phyloP scores from a whole-genome alignment of 768 basidiomycete species.

The Mrakia hoshinonis region DNA sequence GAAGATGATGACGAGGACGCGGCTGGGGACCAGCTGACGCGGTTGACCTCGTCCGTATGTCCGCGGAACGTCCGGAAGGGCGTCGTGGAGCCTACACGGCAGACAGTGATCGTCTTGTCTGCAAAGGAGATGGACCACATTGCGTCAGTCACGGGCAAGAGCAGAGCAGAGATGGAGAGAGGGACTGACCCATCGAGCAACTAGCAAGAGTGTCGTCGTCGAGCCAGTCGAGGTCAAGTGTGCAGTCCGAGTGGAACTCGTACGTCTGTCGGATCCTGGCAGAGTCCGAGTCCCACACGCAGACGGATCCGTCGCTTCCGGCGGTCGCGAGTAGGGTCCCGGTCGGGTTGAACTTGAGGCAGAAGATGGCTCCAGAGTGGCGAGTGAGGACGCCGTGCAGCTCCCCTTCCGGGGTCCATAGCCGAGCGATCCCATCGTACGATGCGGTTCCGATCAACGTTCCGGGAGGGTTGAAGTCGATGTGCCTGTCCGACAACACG shows the following conservation, averaged over 20 bases:
- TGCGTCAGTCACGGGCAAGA: neutral
- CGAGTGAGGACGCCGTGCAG: conserved; percentile 21
- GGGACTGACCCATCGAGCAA: conserved; percentile 7
- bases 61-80: conserved; percentile 61
- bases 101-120: conserved; percentile 29
- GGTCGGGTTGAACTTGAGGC: conserved; percentile 63
- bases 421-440: conserved; percentile 37
- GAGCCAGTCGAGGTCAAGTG: conserved; percentile 25
- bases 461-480: conserved; percentile 31
- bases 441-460: conserved; percentile 35
- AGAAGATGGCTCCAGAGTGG: conserved; percentile 44
- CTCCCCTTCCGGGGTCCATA: conserved; percentile 35
- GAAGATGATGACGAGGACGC: neutral
- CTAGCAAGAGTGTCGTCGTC: conserved; percentile 28
- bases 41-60: conserved; percentile 68
- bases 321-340: conserved; percentile 67
- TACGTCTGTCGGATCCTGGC: conserved; percentile 49
- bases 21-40: conserved; percentile 50
- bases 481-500: conserved; percentile 4
- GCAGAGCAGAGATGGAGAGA: neutral
- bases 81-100: conserved; percentile 38
- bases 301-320: conserved; percentile 66
- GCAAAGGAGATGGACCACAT: neutral
- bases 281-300: conserved; percentile 65
- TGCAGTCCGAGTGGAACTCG: conserved; percentile 28